Conservation (phyloP, 371 early-diverging fungal species). For the Mortierella sp. region DNA sequence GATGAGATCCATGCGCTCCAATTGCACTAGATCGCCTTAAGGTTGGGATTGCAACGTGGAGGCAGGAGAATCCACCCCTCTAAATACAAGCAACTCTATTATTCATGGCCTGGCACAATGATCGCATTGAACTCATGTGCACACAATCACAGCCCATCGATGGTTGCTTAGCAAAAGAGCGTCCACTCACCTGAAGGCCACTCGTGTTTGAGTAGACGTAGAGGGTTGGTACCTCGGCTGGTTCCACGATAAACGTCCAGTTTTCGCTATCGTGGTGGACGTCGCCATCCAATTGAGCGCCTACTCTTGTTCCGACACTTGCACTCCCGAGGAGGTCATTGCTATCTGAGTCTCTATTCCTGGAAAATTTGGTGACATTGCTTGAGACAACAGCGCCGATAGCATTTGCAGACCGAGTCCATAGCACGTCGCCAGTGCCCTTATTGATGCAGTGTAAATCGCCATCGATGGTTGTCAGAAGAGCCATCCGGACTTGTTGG, state of each 20-base stretch:
- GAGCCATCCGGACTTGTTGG: slow-evolving; percentile 32
- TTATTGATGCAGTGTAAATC: slow-evolving; percentile 65
- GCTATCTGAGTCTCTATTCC: not conserved
- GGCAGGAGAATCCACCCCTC: slow-evolving; percentile 14
- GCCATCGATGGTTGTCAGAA: slow-evolving; percentile 74
- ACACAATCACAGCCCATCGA: no score
- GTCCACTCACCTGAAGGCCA: slow-evolving; percentile 39
- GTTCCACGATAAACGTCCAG: slow-evolving; percentile 52
- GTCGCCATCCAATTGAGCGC: not conserved
- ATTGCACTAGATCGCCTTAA: not conserved
- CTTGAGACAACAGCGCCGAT: slow-evolving; percentile 40
- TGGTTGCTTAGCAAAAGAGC: not conserved
- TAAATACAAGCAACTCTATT: slow-evolving; percentile 20
- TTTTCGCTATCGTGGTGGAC: slow-evolving; percentile 19
- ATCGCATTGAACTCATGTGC: no score
- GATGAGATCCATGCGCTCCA: slow-evolving; percentile 2
- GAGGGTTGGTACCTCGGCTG: slow-evolving; percentile 30
- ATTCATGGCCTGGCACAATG: not conserved
- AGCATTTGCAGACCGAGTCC: slow-evolving; percentile 55
- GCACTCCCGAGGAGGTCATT: not conserved
- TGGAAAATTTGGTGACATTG: slow-evolving; percentile 23
- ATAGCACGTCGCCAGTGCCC: slow-evolving; percentile 60
- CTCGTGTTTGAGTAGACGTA: slow-evolving; percentile 33
- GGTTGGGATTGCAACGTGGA: slow-evolving; percentile 37
- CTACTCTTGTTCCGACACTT: not conserved